Conservation (phyloP, 352 stramenopile genomes). For the Pythium aquatile region DNA sequence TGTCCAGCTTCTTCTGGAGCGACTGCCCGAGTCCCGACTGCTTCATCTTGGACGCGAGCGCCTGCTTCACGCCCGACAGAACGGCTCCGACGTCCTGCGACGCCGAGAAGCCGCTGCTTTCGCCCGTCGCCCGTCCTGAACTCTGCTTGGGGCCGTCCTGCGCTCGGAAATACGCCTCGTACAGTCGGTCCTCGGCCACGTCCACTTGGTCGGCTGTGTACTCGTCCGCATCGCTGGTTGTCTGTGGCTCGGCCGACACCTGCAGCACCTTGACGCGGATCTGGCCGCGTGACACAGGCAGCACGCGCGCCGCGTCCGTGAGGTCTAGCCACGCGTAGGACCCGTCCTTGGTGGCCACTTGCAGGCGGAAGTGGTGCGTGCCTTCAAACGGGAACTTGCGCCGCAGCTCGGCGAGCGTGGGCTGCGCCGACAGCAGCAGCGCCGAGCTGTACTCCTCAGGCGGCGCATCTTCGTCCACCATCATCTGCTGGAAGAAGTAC, state of each 20-base stretch:
- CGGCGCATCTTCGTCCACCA: conserved; percentile 46
- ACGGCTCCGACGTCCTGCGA: conserved; percentile 58
- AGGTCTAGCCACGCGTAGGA: conserved; percentile 83
- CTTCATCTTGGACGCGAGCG: conserved; percentile 81
- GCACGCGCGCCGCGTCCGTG: conserved; percentile 38
- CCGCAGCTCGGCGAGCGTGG: conserved; percentile 61
- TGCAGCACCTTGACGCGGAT: conserved; percentile 80
- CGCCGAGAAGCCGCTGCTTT: conserved; percentile 11
- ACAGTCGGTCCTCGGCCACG: conserved; percentile 64
- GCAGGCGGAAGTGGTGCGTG: conserved; percentile 75
- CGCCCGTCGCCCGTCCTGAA: not conserved
- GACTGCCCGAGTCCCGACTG: conserved; percentile 61
- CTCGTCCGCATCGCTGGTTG: not conserved
- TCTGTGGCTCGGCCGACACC: conserved; percentile 34
- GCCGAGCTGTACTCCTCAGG: conserved; percentile 57
- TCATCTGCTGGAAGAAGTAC: conserved; percentile 83
- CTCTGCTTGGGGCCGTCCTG: conserved; percentile 29
- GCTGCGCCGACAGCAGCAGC: conserved; percentile 59
- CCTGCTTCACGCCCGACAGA: conserved; percentile 75
- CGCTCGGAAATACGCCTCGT: conserved; percentile 60
- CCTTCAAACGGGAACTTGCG: conserved; percentile 80
- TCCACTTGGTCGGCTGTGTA: conserved; percentile 42
- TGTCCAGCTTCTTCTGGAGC: conserved; percentile 79
- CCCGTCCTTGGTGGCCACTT: conserved; percentile 29
- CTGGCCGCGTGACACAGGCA: conserved; percentile 46